phyloP scores from a whole-genome alignment of 1,284 basidiomycete genomes.

The Anthracocystis setariae region DNA sequence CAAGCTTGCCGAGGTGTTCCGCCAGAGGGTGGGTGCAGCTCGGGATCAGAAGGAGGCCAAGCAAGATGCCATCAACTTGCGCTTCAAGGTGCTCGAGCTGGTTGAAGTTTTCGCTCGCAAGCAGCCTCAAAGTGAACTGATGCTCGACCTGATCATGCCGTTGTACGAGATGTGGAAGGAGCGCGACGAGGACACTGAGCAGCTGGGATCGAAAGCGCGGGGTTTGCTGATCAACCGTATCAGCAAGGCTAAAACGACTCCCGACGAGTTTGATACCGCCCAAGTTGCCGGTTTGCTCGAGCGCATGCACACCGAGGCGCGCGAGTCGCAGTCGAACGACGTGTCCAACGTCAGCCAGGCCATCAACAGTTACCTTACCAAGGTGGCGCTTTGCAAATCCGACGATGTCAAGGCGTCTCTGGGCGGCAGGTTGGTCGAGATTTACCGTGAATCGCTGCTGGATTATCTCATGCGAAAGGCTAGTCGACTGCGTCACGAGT shows the following conservation, averaged over 20 bases:
- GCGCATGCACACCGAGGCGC: slow-evolving; percentile 79
- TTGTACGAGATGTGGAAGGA: slow-evolving; percentile 75
- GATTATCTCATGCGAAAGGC: slow-evolving; percentile 86
- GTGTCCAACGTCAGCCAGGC: slow-evolving; percentile 76
- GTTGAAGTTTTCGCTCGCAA: slow-evolving; percentile 83
- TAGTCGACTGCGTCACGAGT: slow-evolving; percentile 78
- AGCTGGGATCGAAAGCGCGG: slow-evolving; percentile 84
- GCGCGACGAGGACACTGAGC: slow-evolving; percentile 69
- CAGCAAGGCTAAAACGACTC: slow-evolving; percentile 78
- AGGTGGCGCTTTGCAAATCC: slow-evolving; percentile 35
- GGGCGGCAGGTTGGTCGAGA: slow-evolving; percentile 69
- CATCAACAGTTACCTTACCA: slow-evolving; percentile 78
- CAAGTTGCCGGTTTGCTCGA: slow-evolving; percentile 72
- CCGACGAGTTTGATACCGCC: slow-evolving; percentile 71
- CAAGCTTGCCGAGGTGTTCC: slow-evolving; percentile 89
- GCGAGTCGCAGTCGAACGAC: slow-evolving; percentile 74
- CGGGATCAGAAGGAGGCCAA: slow-evolving; percentile 65
- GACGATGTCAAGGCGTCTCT: slow-evolving; percentile 25
- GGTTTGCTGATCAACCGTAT: slow-evolving; percentile 81
- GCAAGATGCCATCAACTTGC: slow-evolving; percentile 77
- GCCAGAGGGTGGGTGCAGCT: slow-evolving; percentile 73
- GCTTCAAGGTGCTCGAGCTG: slow-evolving; percentile 91
- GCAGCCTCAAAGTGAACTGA: slow-evolving; percentile 74
- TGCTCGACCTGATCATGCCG: slow-evolving; percentile 78
- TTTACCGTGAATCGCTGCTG: slow-evolving; percentile 77